Evolutionary conservation across 352 stramenopile species (phyloP), one percentile per base, ranked within the genome.

Genomic region (Elongisporangium anandrum): DNA sequence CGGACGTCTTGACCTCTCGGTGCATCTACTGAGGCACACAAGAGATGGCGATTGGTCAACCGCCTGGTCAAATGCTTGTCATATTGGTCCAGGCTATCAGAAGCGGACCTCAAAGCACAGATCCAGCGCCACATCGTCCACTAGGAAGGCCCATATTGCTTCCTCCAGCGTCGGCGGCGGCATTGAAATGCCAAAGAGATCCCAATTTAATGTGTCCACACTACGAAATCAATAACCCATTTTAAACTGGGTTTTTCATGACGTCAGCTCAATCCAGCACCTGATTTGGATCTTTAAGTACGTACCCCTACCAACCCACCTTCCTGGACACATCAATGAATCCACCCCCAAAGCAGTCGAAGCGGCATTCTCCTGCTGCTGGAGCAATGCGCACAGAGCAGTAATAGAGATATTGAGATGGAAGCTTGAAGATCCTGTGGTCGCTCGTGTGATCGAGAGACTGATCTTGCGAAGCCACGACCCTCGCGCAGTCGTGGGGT

Each of bases 61-160:
- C n/a, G n/a, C n/a, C n/a, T n/a, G n/a, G n/a, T n/a, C n/a, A 45
- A 2, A 17, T 7, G 34, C 10, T 12, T 2, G 2, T 45, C 2
- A 9, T 45, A 17, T 17, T 3, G 34, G 17, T 16, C 9, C 1
- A 45, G 3, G 4, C 17, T 2, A 45, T 12, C 34, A 45, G 34
- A 17, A 45, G 21, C 56, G 17, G 52, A 89, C 79, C 64, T 88
- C 79, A 57, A 90, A 88, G 63, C 82, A 88, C 54, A 90, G 52
- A 52, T 92, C 82, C 54, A 88, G 57, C 22, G 72, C 68, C 39
- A 90, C 52, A 60, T 92, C 79, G 57, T 90, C 78, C 7, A 92
- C 53, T 29, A 92, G 56, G 56, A 73, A 75, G 57, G 48, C 57
- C 52, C 74, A 83, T 60, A 92, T 73, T 21, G 64, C 68, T 52